These are phyloP conservation scores for Neofusicoccum sp. DNA, from an alignment of 2,329 filamentous ascomycete species.

Conservation along the genomic window DNA sequence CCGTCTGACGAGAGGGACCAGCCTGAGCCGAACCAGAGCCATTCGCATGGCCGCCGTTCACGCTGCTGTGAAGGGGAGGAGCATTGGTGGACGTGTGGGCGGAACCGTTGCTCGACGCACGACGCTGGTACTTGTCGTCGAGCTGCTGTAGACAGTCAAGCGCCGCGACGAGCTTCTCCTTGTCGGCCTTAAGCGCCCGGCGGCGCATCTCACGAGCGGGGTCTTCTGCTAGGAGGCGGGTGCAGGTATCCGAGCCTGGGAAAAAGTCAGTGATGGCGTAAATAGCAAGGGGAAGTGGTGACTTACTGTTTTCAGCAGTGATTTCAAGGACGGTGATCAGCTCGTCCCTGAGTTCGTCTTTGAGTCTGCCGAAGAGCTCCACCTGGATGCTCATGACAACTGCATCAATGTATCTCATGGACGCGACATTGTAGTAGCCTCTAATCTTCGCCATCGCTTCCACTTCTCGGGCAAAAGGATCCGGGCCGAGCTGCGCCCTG, in stretches of 20 bases:
- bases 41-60: background rate
- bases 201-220: conserved; percentile 29
- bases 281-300: conserved; percentile 5
- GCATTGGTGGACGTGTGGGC: background rate
- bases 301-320: background rate
- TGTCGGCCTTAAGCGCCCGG: conserved; percentile 26
- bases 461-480: conserved; percentile 61
- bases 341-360: conserved; percentile 21
- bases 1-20: background rate
- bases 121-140: conserved; percentile 18
- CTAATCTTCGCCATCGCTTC: conserved; percentile 62
- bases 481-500: conserved; percentile 47
- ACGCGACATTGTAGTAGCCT: conserved; percentile 68
- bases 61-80: background rate
- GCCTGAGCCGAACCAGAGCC: background rate
- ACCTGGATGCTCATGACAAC: conserved; percentile 41
- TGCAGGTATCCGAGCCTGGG: conserved; percentile 19
- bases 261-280: no score
- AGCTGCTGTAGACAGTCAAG: conserved; percentile 22
- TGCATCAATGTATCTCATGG: conserved; percentile 61
- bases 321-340: conserved; percentile 22
- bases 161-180: conserved; percentile 30
- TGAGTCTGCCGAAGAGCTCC: conserved; percentile 26
- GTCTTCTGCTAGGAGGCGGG: conserved; percentile 35
- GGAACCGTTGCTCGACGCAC: background rate